Conservation (phyloP, 331 rosid genomes). For the Dryas integrifolia region DNA sequence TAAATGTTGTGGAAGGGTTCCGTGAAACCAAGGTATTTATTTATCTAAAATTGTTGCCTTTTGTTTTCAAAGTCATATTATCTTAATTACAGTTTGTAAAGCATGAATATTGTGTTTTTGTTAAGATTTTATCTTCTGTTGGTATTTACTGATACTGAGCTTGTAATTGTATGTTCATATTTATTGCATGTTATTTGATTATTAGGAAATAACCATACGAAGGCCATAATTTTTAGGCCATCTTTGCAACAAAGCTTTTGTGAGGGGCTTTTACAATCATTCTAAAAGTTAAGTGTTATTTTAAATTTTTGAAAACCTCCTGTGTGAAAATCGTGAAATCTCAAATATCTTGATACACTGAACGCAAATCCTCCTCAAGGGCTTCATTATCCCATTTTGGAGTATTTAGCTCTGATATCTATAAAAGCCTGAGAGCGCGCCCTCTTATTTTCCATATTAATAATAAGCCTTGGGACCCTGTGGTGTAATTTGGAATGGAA, state of each 20-base stretch:
- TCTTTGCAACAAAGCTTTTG: neutral
- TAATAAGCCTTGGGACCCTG: too few species aligned
- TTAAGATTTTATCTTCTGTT: neutral
- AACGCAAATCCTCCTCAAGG: neutral
- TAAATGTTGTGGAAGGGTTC: conserved; percentile 72
- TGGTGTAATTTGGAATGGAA: too few species aligned
- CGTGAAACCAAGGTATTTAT: conserved; percentile 68
- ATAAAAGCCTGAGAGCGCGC: too few species aligned
- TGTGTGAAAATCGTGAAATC: neutral
- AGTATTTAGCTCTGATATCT: too few species aligned
- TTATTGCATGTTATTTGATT: neutral
- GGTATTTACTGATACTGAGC: neutral
- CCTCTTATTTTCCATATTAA: too few species aligned
- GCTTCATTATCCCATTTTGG: too few species aligned
- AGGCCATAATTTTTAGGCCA: neutral
- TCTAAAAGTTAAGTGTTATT: neutral
- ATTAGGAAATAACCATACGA: neutral
- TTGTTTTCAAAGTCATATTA: neutral
- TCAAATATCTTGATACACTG: neutral
- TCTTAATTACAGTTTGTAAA: neutral
- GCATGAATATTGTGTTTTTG: neutral
- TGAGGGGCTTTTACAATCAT: neutral
- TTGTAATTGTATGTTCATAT: neutral
- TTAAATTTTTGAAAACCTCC: neutral
- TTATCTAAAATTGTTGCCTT: neutral